Base-by-base conservation (phyloP, 805 yeast genomes). In the Candida awuae region DNA sequence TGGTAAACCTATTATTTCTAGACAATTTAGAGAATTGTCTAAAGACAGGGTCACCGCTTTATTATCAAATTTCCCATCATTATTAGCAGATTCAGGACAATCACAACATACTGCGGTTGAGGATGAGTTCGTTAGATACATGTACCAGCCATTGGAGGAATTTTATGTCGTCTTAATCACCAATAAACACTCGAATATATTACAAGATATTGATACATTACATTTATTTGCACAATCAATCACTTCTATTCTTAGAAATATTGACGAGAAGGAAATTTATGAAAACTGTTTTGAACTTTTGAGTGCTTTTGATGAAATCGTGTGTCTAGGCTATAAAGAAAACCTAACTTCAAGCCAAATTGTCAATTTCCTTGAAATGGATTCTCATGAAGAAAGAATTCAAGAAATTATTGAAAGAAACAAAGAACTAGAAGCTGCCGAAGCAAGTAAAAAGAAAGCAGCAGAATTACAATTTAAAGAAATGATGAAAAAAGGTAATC, bases 331-430 rank as follows among this genome's bases (percentile, higher is more conserved):
- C 14, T 86, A 81, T 67, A 78, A 84, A 49, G 99, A 92, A 61
- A 83, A 86, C 61, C 66, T 90, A 48, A 76, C 92, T 1, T 59
- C 81, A 48, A 61, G 78, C 43, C 97, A 92, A 66, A 83, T 92
- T 47, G 77, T 75, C 59, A 84, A 94, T 10, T 90, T 84, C 63
- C 68, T 92, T 66, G 90, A 86, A 58, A 90, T 92, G 97, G 97
- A 92, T 64, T 84, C 95, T 29, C 97, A 92, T 60, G 98, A 92
- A 65, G 99, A 92, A 66, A 90, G 85, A 69, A 90, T 94, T 56
- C 97, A 92, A 68, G 97, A 92, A 59, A 88, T 92, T 59, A 92
- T 92, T 53, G 97, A 86, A 65, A 79, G 88, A 61, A 92, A 92
- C 68, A 92, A 92, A 66, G 98, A 92, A 65, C 67, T 84, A 54